phyloP scores from a whole-genome alignment of 495 filamentous ascomycete genomes.

The Tuber brumale region DNA sequence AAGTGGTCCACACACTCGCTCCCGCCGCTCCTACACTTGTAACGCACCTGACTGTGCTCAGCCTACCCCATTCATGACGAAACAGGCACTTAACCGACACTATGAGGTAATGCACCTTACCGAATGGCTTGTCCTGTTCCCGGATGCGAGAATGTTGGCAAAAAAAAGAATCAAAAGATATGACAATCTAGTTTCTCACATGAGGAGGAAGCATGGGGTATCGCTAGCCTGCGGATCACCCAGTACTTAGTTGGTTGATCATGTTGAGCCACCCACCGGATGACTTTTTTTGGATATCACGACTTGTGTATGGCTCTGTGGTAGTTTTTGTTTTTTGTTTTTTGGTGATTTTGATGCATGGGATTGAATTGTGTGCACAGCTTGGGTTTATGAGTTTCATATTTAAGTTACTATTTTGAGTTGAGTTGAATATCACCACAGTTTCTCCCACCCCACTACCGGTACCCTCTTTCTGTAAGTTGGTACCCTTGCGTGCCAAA shows the following conservation, averaged over 20 bases:
- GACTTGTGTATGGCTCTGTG: no score
- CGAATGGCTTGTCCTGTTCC: not conserved
- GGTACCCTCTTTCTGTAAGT: no score
- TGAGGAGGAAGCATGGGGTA: not conserved
- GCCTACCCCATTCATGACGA: not conserved
- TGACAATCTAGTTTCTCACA: conserved; percentile 10
- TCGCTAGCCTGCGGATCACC: not conserved
- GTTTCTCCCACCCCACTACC: no score
- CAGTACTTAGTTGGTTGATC: not conserved
- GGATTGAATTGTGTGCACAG: no score
- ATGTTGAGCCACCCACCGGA: no score
- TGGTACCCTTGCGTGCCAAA: no score
- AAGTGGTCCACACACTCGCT: not conserved
- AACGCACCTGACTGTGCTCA: not conserved
- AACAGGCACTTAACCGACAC: not conserved
- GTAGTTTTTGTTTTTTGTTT: no score
- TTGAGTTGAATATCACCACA: no score
- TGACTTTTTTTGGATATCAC: no score
- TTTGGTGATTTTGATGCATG: no score
- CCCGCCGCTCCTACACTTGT: not conserved
- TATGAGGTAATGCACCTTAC: not conserved
- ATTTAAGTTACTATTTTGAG: no score
- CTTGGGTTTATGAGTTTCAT: no score
- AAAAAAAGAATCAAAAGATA: not conserved
- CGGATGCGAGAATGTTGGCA: not conserved